Evolutionary conservation across 2,329 filamentous ascomycete genomes (phyloP), one percentile per base, ranked within the genome.

Genomic region (Colletotrichum filicis): DNA sequence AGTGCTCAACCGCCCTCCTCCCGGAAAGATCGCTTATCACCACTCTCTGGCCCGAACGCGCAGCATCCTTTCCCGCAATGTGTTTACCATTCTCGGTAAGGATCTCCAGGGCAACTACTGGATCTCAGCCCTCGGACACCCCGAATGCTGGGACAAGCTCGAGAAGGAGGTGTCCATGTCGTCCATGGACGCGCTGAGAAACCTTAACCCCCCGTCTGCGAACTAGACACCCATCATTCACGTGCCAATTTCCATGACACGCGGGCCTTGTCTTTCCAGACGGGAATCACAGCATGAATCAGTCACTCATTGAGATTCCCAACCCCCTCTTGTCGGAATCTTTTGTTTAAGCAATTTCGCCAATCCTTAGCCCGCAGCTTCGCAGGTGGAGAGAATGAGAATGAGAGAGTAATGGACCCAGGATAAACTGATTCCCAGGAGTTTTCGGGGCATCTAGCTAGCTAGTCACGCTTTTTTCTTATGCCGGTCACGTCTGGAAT

Each of bases 101-200:
- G 79, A 81, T 42, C 66, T 70, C 3, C 65, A 75, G 5, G 79
- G 74, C 3, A 79, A 79, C 32, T 79, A 78, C 53, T 82, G 80
- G 79, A 62, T 80, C 6, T 70, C 69, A 26, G 72, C 74, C n/a
- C 64, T 76, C 11, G 46, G 79, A 35, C 62, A 71, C 26, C 76
- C 69, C 4, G 74, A 76, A 24, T 73, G 77, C 19, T 83, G 81
- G 80, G 71, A 42, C 26, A 69, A 72, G 32, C 77, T 81, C 4
- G 79, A 79, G 73, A 75, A 79, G 68, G 75, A 70, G 16, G 30
- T 75, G 1, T 30, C 42, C 60, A 49, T 35, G 53, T 42, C 52
- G 9, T 65, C 62, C 52, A 19, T 57, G 52, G 62, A 65, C 24
- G 19, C 26, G 22, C 32, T 65, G 14, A 56, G 62, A 19, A 30